A percentile compares a stretch with the other conserved stretches of the same genome.
These are phyloP conservation scores for Phytophthora pisi DNA, from an alignment of 352 stramenopile species.

Conservation along the genomic window DNA sequence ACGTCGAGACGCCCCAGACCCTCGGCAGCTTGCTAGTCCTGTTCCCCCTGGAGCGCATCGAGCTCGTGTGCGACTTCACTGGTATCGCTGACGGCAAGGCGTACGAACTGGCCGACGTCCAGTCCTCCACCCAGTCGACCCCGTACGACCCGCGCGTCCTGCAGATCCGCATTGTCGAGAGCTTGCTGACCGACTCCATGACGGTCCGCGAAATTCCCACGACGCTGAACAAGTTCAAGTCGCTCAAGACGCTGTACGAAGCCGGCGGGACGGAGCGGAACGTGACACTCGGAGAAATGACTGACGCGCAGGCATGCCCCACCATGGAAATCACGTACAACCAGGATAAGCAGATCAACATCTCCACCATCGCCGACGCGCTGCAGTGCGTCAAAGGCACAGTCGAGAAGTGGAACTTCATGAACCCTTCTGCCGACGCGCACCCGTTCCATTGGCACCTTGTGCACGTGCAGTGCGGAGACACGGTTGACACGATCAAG, in stretches of 20 bases:
- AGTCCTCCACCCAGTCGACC: conserved; percentile 40
- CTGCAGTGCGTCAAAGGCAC: conserved; percentile 72
- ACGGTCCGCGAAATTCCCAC: conserved; percentile 33
- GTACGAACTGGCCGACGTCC: conserved; percentile 51
- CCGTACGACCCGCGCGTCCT: conserved; percentile 51
- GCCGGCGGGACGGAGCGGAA: conserved; percentile 56
- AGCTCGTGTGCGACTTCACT: conserved; percentile 63
- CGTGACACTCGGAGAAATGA: conserved; percentile 66
- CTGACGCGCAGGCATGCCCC: conserved; percentile 46
- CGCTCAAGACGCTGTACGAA: conserved; percentile 60
- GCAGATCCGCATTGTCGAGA: conserved; percentile 41
- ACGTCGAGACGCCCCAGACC: conserved; percentile 55
- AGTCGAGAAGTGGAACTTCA: conserved; percentile 83
- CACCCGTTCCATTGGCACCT: conserved; percentile 86
- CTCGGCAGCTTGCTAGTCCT: conserved; percentile 27
- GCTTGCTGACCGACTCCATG: conserved; percentile 39
- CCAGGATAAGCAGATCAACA: conserved; percentile 52
- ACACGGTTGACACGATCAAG: conserved; percentile 61
- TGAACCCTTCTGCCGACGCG: conserved; percentile 78
- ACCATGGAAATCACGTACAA: conserved; percentile 24
- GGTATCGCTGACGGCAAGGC: conserved; percentile 33
- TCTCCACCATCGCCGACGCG: conserved; percentile 43
- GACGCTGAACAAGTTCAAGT: conserved; percentile 52
- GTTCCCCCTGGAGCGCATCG: conserved; percentile 53
- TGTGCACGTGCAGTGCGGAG: conserved; percentile 76